Base-by-base conservation (phyloP, 495 filamentous ascomycete genomes). In the Penicillium daleae region DNA sequence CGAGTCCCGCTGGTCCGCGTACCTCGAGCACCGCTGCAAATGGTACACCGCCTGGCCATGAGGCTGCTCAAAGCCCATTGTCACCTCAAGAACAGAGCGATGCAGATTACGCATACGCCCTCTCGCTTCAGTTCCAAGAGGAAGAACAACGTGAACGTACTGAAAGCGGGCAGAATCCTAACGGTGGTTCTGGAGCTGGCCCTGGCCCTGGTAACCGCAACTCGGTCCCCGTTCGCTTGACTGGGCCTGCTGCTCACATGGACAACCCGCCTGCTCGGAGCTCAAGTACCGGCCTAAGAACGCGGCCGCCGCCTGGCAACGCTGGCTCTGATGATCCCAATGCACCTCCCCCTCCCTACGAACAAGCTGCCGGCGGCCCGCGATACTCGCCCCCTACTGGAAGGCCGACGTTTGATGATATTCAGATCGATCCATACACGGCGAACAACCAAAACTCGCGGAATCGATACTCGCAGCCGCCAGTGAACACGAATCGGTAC, bases 311-410 rank as follows among this genome's bases (percentile, higher is more conserved):
- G 56, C 57, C 51, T 66, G 65, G 19, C 57, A 72, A 49, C 46
- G 63, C 48, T 67, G 75, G 64, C 62, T 74, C 19, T 21, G 77
- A 76, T 27, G 73, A 81, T n/a, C 82, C 77, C 6, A 80, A 85
- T 51, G 86, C 83, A 1, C 87, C 90, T 4, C 92, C 91, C 12
- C 92, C 92, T 6, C 87, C 85, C 15, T 96, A 96, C 70, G 92
- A 95, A 75, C 89, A 93, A 78, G 89, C 90, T 8, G 83, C 90
- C 0, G 85, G 81, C 32, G 81, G 82, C 52, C 82, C 80, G 7
- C 82, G 83, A 6, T 93, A 92, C 63, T 76, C 86, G 12, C 87
- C 89, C 4, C 87, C 89, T 0, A 70, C 75, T 22, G 79, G 83
- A 19, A 84, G 86, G 60, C 85, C 90, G 0, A 62, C n/a, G 8